Conservation (phyloP, 2,329 filamentous ascomycete species). For the Hypoxylon sp. region DNA sequence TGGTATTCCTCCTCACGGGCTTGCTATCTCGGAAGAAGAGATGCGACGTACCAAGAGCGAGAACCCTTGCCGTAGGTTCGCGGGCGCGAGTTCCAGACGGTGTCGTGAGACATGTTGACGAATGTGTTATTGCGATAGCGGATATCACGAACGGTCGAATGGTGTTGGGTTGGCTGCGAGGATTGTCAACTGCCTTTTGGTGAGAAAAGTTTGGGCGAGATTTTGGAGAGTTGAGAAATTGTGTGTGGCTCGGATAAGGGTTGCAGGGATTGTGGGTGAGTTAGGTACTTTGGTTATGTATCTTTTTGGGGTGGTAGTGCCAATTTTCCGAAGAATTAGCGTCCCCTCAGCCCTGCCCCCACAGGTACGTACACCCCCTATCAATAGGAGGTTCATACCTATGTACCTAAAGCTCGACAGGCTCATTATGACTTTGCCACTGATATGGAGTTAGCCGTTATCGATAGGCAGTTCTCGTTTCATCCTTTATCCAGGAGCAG, state of each 20-base stretch:
- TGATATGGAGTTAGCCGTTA: no score
- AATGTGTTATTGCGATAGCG: slow-evolving; percentile 31
- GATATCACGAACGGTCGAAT: slow-evolving; percentile 42
- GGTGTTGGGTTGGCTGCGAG: slow-evolving; percentile 45
- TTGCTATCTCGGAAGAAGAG: slow-evolving; percentile 17
- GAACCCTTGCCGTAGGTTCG: slow-evolving; percentile 97
- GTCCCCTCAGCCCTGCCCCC: no score
- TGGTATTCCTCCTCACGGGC: slow-evolving; percentile 19
- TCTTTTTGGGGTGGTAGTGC: no score
- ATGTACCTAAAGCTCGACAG: not conserved
- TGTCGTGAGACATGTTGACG: slow-evolving; percentile 78
- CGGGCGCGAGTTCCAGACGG: slow-evolving; percentile 98
- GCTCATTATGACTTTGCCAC: no score
- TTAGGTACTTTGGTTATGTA: not conserved
- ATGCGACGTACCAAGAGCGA: slow-evolving; percentile 80
- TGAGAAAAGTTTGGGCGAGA: slow-evolving; percentile 42
- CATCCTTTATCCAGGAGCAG: slow-evolving; percentile 16
- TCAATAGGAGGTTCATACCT: no score
- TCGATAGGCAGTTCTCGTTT: slow-evolving; percentile 29
- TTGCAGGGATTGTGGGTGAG: slow-evolving; percentile 23
- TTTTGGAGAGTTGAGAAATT: slow-evolving; percentile 35
- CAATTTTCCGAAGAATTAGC: slow-evolving; percentile 27
- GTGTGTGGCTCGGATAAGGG: slow-evolving; percentile 38
- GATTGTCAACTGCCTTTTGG: slow-evolving; percentile 42
- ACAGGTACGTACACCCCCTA: no score